These are phyloP conservation scores for Aureobasidium namibiae DNA, from an alignment of 2,329 filamentous ascomycete species.

Conservation along the genomic window DNA sequence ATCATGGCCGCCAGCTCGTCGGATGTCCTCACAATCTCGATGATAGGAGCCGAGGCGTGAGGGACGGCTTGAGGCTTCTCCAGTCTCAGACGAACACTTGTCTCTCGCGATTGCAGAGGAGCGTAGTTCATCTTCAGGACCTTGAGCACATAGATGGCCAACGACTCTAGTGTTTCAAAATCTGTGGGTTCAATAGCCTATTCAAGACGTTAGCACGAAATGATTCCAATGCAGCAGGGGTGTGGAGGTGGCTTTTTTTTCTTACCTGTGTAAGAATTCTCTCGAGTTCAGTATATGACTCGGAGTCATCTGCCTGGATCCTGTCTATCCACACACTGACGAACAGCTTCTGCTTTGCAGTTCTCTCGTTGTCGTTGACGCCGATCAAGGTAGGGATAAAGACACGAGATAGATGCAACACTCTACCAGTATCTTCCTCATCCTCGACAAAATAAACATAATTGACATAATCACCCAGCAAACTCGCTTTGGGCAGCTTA, in stretches of 20 bases:
- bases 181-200: constrained; percentile 35
- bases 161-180: constrained; percentile 41
- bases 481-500: constrained; percentile 58
- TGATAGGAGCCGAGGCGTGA: constrained; percentile 61
- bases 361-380: constrained; percentile 63
- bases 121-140: constrained; percentile 26
- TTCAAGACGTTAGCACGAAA: neutral
- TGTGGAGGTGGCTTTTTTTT: neutral
- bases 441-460: constrained; percentile 31
- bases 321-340: constrained; percentile 55
- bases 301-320: constrained; percentile 30
- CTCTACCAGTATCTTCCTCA: constrained; percentile 15
- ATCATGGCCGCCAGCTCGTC: constrained; percentile 9
- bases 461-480: constrained; percentile 54
- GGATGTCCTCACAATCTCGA: constrained; percentile 44
- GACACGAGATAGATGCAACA: constrained; percentile 48
- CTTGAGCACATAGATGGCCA: constrained; percentile 37
- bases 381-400: constrained; percentile 62
- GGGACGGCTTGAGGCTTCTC: constrained; percentile 68
- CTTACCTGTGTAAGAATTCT: constrained; percentile 53
- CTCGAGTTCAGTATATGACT: constrained; percentile 52
- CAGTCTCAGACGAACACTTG: constrained; percentile 52
- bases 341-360: constrained; percentile 56
- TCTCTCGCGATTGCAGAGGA: constrained; percentile 17
- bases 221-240: neutral